These are phyloP conservation scores for Ophiostoma quercus DNA, from an alignment of 2,329 filamentous ascomycete species.

Conservation along the genomic window DNA sequence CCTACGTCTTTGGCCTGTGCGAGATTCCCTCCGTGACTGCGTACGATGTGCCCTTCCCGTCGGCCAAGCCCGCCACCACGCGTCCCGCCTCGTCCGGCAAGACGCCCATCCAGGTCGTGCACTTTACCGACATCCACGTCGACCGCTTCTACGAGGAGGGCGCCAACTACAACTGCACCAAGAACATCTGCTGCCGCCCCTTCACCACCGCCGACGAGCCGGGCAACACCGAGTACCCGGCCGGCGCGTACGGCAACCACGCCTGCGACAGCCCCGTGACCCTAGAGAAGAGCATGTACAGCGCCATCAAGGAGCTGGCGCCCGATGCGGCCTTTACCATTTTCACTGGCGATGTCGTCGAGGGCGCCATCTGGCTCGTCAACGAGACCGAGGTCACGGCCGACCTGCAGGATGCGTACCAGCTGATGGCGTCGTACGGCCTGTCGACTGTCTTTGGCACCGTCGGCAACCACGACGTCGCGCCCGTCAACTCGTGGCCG, in stretches of 20 bases:
- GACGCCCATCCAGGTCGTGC: neutral
- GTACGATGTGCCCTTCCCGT: neutral
- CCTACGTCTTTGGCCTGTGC: conserved; percentile 3
- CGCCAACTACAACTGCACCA: conserved; percentile 1
- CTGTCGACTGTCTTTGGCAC: neutral
- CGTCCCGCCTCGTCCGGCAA: neutral
- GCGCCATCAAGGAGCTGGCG: neutral
- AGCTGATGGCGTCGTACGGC: conserved; percentile 1
- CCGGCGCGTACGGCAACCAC: neutral
- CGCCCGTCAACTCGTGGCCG: neutral
- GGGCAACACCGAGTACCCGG: neutral
- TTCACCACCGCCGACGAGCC: neutral
- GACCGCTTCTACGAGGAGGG: conserved; percentile 2
- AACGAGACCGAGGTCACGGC: conserved; percentile 1
- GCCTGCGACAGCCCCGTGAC: neutral
- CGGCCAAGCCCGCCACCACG: neutral
- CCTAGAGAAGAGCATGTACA: neutral
- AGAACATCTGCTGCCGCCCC: neutral
- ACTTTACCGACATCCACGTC: neutral
- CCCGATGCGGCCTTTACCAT: neutral
- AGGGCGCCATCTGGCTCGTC: neutral
- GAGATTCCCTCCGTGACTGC: neutral
- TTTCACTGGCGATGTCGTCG: neutral
- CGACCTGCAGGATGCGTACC: neutral
- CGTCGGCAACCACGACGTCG: neutral